Evolutionary conservation across 1,284 basidiomycete species (phyloP), one percentile per base, ranked within the genome.

Genomic region (Pascua guehoae): DNA sequence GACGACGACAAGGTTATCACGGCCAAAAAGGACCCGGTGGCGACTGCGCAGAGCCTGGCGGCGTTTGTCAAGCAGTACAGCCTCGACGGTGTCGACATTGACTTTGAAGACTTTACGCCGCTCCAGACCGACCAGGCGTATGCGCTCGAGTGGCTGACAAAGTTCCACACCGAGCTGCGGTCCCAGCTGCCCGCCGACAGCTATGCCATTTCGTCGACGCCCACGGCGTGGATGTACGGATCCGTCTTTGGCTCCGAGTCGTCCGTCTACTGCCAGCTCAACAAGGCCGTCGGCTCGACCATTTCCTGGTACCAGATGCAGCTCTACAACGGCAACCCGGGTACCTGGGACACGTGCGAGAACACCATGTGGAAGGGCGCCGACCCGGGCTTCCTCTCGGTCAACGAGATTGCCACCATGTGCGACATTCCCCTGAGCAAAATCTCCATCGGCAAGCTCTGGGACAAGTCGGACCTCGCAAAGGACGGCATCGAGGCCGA

Each of bases 31-130:
- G 78, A 80, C 58, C 70, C 79, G 2, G 67, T 65, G n/a, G 49
- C 56, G 12, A 63, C 63, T 1, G 79, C 78, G 14, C 63, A 69
- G 48, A 55, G 61, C 15, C 62, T 79, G 12, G 79, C 78, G 0
- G 49, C 57, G 8, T 80, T 66, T 54, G 77, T 79, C 51, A 75
- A 74, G 58, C 50, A 73, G 45, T 77, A 80, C 65, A 70, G 69
- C 14, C 64, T 81, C 9, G 80, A 81, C 60, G 80, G 80, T 43
- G 79, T 81, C n/a, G 80, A 81, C 54, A 75, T 81, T 56, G 80
- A 81, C 62, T 80, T 78, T 58, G 80, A 80, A 60, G 60, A 62
- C 52, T 54, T 62, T 47, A 39, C 12, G n/a, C 53, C 48, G 18
- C 49, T 56, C 40, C 42, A 49, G 53, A 47, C 40, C 47, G 32